A percentile compares a stretch with the other conserved stretches of the same genome.
Conservation (phyloP, 2,329 filamentous ascomycete species). For the Plenodomus tracheiphilus region DNA sequence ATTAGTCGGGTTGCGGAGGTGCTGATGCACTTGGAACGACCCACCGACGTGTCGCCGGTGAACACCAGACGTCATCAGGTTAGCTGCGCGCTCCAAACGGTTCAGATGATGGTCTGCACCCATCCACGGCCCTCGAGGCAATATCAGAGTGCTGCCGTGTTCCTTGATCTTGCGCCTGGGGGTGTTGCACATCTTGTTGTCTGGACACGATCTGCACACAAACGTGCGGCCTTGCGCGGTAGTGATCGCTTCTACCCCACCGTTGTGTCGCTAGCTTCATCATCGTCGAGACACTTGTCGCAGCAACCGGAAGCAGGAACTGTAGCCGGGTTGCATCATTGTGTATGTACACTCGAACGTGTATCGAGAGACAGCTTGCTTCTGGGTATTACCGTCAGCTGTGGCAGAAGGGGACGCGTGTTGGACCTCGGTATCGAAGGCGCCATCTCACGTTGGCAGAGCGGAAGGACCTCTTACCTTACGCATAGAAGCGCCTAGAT, state of each 20-base stretch:
- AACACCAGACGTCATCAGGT: constrained; percentile 17
- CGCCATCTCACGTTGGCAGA: too few relatives aligned
- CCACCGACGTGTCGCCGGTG: constrained; percentile 20
- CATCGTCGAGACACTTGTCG: too few relatives aligned
- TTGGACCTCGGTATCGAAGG: too few relatives aligned
- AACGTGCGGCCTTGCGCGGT: background rate
- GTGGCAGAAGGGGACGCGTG: too few relatives aligned
- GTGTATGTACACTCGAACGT: too few relatives aligned
- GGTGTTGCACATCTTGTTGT: constrained; percentile 5
- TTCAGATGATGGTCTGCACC: constrained; percentile 4
- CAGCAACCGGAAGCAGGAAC: too few relatives aligned
- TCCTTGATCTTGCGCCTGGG: background rate
- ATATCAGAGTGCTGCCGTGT: background rate
- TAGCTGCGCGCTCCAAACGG: constrained; percentile 1
- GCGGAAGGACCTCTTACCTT: too few relatives aligned
- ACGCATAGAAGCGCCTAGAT: too few relatives aligned
- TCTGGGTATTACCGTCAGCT: too few relatives aligned
- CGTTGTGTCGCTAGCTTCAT: background rate
- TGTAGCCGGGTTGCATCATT: too few relatives aligned
- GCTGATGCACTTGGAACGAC: constrained; percentile 10
- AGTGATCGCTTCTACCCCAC: background rate
- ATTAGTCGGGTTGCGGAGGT: constrained; percentile 14
- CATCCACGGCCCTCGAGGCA: background rate
- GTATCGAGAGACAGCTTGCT: too few relatives aligned
- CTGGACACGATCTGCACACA: constrained; percentile 19